Conservation (phyloP, 2,329 filamentous ascomycete species). For the Phaeosphaeriaceae sp. region DNA sequence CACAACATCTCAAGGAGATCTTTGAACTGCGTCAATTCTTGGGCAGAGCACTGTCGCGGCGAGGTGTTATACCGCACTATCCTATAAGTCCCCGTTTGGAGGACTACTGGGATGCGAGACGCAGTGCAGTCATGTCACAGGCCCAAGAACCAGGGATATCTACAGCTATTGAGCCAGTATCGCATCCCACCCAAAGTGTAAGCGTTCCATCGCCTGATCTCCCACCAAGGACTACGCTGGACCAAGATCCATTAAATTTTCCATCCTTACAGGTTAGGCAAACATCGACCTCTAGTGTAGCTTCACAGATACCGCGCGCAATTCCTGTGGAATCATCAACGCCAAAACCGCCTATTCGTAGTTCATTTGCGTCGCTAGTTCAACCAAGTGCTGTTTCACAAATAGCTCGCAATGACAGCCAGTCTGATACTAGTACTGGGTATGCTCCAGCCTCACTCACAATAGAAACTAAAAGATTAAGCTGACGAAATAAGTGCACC, state of each 20-base stretch:
- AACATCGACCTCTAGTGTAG: neutral
- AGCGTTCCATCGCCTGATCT: neutral
- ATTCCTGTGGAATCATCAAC: no score
- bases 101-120: constrained; percentile 2
- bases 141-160: neutral
- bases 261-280: neutral
- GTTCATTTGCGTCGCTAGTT: no score
- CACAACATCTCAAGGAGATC: constrained; percentile 17
- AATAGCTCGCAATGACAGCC: no score
- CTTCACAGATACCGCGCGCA: neutral
- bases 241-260: neutral
- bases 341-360: no score
- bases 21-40: constrained; percentile 19
- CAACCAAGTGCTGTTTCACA: no score
- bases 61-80: constrained; percentile 21
- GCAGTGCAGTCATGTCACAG: no score
- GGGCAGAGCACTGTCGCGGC: constrained; percentile 13
- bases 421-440: no score
- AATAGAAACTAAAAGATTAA: no score
- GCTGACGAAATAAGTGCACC: no score
- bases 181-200: neutral
- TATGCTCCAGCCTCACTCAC: no score
- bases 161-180: neutral
- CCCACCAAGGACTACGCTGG: neutral
- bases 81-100: constrained; percentile 9